A percentile compares a stretch with the other conserved stretches of the same genome.
phyloP scores from a whole-genome alignment of 139 green algal species.

The Edaphochlamys debaryana region DNA sequence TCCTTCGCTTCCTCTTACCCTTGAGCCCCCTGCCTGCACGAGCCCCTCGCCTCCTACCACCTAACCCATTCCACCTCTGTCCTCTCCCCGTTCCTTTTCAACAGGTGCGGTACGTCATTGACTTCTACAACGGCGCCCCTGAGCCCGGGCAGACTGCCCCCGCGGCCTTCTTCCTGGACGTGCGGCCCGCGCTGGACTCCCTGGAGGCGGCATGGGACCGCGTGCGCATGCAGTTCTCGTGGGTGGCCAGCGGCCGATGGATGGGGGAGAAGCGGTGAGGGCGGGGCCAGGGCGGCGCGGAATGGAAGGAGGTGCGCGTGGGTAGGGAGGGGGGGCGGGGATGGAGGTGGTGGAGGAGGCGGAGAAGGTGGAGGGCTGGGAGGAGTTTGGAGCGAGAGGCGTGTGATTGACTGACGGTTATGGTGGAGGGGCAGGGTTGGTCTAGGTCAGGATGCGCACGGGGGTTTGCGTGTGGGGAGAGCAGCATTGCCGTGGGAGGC shows the following conservation, averaged over 20 bases:
- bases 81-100: no score
- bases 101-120: conserved; percentile 93
- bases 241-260: conserved; percentile 46
- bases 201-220: conserved; percentile 71
- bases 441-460: no score
- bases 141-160: conserved; percentile 59
- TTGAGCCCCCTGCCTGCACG: no score
- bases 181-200: conserved; percentile 88
- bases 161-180: conserved; percentile 91
- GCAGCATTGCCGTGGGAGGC: no score
- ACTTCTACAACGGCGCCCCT: conserved; percentile 93
- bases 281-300: neutral
- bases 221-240: conserved; percentile 58
- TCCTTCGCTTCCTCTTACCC: no score
- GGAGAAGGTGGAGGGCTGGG: neutral
- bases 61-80: no score
- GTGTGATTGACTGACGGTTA: neutral
- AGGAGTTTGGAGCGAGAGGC: neutral
- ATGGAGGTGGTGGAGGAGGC: no score
- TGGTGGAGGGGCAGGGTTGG: no score
- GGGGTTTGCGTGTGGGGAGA: no score
- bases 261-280: neutral
- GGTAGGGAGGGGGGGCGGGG: neutral
- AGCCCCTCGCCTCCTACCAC: no score
- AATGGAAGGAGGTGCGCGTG: neutral